Evolutionary conservation across 2,329 filamentous ascomycete species (phyloP), one percentile per base, ranked within the genome.

Genomic region (Cadophora luteo-olivacea): DNA sequence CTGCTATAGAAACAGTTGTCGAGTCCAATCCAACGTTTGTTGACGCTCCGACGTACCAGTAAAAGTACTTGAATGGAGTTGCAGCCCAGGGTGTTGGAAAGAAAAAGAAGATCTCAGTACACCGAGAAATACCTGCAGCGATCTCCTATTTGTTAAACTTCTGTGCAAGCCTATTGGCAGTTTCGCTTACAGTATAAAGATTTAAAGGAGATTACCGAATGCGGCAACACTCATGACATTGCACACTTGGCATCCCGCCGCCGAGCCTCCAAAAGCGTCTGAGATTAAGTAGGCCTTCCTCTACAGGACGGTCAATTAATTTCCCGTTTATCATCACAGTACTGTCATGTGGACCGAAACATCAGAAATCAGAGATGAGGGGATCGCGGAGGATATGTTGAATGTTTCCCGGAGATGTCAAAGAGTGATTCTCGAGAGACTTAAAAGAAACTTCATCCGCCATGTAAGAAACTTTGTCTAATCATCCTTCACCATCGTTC

Each of bases 321-420:
- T 61, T 61, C 57, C 57, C 57, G 36, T 57, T 45, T 25, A n/a
- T 61, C 38, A 14, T 29, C n/a, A 61, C 8, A 61, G 57, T 61
- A 24, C 38, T 61, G 16, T 61, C 52, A 61, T 19, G 57, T 41
- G 57, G 57, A 45, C 24, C 33, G 38, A 61, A 16, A 61, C 57
- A 61, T 61, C 57, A 45, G 33, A 61, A 32, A 61, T 45, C 33
- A 61, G 33, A 61, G 57, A 61, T 61, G 57, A 61, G 57, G 57
- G 57, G 19, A 45, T 55, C 19, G 16, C 57, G 57, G 57, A 61
- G 33, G n/a, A 61, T 61, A 45, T 45, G 38, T 19, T 45, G 33
- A n/a, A 61, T 45, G 19, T 24, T 36, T 24, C 57, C 32, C 57
- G 52, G 52, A 41, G n/a, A 38, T n/a, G 57, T 14, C n/a, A 5